Base-by-base conservation (phyloP, 1,284 basidiomycete species). In the Moesziomyces parantarcticus region DNA sequence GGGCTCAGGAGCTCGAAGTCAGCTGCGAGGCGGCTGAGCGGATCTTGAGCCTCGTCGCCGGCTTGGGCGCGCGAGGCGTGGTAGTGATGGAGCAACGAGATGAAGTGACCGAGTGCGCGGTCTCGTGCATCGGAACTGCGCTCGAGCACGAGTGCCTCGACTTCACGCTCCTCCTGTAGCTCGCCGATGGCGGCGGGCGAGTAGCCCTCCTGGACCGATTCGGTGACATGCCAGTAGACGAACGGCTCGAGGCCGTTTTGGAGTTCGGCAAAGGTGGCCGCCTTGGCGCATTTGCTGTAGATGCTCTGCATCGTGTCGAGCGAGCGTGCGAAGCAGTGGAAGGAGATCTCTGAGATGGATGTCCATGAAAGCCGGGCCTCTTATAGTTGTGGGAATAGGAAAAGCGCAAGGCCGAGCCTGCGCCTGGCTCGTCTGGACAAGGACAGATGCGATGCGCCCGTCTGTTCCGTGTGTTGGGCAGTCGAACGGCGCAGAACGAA, bases 141-240 rank as follows among this genome's bases (percentile, higher is more conserved):
- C 34, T 72, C 69, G 5, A 72, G 59, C 3, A 72, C 58, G 10
- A 65, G 51, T 20, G 63, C 69, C 29, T 72, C 69, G 23, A 72
- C 58, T 40, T 72, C 69, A n/a, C 21, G 49, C 23, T 57, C 55
- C 25, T 62, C 55, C 39, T 72, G 69, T 0, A 68, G 22, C 25
- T 49, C 54, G 23, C 61, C 64, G 42, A 73, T 65, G 2, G 50
- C 48, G 7, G 55, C 46, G 7, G 70, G 65, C 13, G 11, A 25
- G 36, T 58, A 73, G 16, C 61, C 57, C 18, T 68, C 65, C 20
- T 51, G 50, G 25, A 73, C 49, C n/a, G 65, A 68, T 16, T 64
- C 57, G 58, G 57, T 54, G 36, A 73, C 61, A 23, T 73, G 65
- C 65, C 57, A 68, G 46, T 54, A 61, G 40, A 65, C 61, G 25